phyloP scores from a whole-genome alignment of 192 early-diverging fungal species.

The Entrophospora sp. region DNA sequence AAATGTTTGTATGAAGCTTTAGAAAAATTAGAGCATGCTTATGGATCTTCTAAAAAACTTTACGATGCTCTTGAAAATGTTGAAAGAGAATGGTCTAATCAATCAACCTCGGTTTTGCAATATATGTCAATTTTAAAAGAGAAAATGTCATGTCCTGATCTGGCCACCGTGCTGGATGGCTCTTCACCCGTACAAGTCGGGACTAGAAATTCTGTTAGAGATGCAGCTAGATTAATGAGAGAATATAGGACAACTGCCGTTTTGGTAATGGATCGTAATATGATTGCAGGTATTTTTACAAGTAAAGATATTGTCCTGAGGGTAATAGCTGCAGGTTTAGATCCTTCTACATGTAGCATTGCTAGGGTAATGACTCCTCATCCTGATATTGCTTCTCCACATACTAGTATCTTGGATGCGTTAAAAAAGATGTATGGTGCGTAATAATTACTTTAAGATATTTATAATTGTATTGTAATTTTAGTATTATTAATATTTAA shows the following conservation, averaged over 20 bases:
- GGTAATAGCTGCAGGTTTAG: conserved; percentile 77
- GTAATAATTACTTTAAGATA: background rate
- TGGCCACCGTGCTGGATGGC: conserved; percentile 67
- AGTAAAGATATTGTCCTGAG: conserved; percentile 80
- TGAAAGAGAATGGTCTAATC: conserved; percentile 67
- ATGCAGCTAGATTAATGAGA: conserved; percentile 67
- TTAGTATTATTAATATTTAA: background rate
- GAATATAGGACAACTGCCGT: conserved; percentile 62
- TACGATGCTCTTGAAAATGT: conserved; percentile 74
- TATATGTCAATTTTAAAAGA: conserved; percentile 66
- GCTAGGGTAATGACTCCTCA: too few species aligned
- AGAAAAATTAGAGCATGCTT: conserved; percentile 77
- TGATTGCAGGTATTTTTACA: too few species aligned
- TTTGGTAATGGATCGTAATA: conserved; percentile 59
- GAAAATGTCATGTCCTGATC: conserved; percentile 86
- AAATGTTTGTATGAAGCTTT: too few species aligned
- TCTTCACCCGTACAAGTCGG: conserved; percentile 50
- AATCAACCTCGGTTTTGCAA: conserved; percentile 54
- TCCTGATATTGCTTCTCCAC: conserved; percentile 59
- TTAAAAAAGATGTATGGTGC: conserved; percentile 74
- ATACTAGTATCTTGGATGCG: conserved; percentile 69
- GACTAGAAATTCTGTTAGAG: conserved; percentile 55
- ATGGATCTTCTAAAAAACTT: conserved; percentile 68
- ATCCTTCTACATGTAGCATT: conserved; percentile 81
- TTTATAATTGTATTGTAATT: too few species aligned